Base-by-base conservation (phyloP, 129 eudicot genomes). In the Flaveria bidentis region DNA sequence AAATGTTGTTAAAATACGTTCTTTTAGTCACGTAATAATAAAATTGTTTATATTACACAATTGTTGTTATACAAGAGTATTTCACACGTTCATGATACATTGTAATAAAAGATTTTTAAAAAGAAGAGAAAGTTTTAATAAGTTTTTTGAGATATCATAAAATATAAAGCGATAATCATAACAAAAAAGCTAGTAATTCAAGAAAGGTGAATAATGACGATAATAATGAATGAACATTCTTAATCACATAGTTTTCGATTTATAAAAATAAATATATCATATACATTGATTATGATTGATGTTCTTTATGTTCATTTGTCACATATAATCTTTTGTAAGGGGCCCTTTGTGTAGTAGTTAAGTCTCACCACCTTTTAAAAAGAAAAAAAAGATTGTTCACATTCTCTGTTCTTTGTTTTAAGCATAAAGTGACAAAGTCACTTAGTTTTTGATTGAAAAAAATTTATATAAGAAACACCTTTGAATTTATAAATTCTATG, bases 341-440 rank as follows among this genome's bases (percentile, higher is more conserved):
- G 81, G 26, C 76, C 82, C 82, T 69, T 77, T 58, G 22, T 69
- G 76, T 69, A 44, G 76, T 78, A 69, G 82, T 71, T 69, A 69
- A 78, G 76, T 69, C 82, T 78, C 61, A 58, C 62, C 61, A 56
- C 70, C 69, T 57, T 78, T 69, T 69, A 39, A 30, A 66, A 76
- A 76, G 55, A 51, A 69, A 57, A 57, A 53, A 41, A 50, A 69
- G 26, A 39, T 55, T 78, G 76, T 69, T 69, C 60, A 68, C 76
- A 57, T 69, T 70, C 81, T 68, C 12, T 69, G 65, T 69, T 78
- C 76, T 33, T 26, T 56, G 50, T 18, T 69, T 67, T 62, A 62
- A 44, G 61, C 66, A 78, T 78, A 69, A 78, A 78, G 76, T 58
- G 62, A 45, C 15, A 69, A 55, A 56, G 39, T 78, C 69, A 44